Evolutionary conservation across 345 rosid species (phyloP), one percentile per base, ranked within the genome.

Genomic region (Punica granatum): DNA sequence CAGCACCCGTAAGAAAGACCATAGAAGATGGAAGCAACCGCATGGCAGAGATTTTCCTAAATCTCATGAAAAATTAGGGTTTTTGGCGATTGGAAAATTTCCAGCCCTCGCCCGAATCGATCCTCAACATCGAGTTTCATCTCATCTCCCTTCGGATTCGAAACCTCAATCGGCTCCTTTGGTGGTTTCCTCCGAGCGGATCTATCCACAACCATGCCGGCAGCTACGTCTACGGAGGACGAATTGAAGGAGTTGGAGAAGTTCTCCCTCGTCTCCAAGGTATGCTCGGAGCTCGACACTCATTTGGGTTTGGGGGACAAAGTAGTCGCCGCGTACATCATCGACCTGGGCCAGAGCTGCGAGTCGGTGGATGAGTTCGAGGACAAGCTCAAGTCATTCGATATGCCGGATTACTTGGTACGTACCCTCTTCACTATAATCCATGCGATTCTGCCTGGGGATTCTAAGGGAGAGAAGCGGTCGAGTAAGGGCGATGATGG

Each of bases 381-480:
- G 67, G 53, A 79, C 65, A 82, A 81, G 75, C 73, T 93, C 60
- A 91, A 89, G 84, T 78, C 83, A 35, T 78, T 96, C 2, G 96
- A 90, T 70, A 77, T 93, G 85, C 96, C 98, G 0, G 98, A 93
- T 74, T 93, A 89, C 73, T 88, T 93, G 68, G 96, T 89, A 1
- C 87, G 87, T 0, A 90, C 97, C 0, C 79, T 93, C 32, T 73
- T 90, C 14, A 86, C 85, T 8, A 86, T 86, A 21, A 93, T 93
- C 71, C 98, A 88, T 68, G 97, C 86, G 49, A 90, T 93, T 70
- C 81, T 88, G 58, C 96, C 98, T 3, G 89, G 88, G 3, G 73
- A 74, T 31, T 67, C 85, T 14, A 79, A 82, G 54, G 72, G 78
- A 1, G 81, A 80, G 71, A 82, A 75, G 74, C 84, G 67, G 5